Percentiles rank a stretch among this genome's conserved stretches.
These are phyloP conservation scores for Scytalidium lignicola DNA, from an alignment of 2,329 filamentous ascomycete genomes.

Conservation along the genomic window DNA sequence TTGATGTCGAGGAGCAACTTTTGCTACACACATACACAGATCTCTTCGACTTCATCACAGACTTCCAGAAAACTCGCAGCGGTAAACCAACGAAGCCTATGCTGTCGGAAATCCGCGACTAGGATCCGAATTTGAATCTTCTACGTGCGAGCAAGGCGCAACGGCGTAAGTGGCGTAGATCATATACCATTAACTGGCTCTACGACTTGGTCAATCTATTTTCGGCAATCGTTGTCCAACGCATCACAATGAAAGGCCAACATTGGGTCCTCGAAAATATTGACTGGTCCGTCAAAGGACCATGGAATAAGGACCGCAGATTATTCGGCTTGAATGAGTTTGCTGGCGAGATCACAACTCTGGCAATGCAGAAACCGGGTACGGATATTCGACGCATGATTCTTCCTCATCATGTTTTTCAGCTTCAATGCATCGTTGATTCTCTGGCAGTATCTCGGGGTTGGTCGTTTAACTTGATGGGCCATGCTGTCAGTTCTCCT, in stretches of 20 bases:
- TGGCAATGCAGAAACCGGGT: conserved; percentile 40
- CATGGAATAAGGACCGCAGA: conserved; percentile 31
- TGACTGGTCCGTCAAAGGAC: conserved; percentile 37
- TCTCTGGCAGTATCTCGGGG: conserved; percentile 39
- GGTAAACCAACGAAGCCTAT: conserved; percentile 43
- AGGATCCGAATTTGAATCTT: conserved; percentile 38
- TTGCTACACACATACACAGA: conserved; percentile 37
- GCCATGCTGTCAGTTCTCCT: conserved; percentile 32
- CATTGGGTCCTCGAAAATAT: conserved; percentile 29
- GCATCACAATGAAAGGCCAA: conserved; percentile 30
- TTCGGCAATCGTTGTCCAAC: conserved; percentile 34
- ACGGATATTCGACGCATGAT: conserved; percentile 35
- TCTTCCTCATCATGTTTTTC: conserved; percentile 42
- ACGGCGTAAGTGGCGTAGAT: conserved; percentile 39
- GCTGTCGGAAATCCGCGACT: conserved; percentile 32
- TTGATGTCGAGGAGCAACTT: conserved; percentile 40
- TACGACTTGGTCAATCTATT: conserved; percentile 46
- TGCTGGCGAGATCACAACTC: conserved; percentile 35
- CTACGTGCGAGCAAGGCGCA: conserved; percentile 32
- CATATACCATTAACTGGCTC: conserved; percentile 46
- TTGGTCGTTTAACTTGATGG: conserved; percentile 33
- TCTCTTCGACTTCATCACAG: conserved; percentile 38
- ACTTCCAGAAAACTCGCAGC: conserved; percentile 39
- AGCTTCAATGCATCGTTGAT: conserved; percentile 46
- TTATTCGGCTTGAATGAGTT: conserved; percentile 43